Evolutionary conservation across 73 alveolate species (phyloP).

Genomic region (Loxodes magnus): DNA sequence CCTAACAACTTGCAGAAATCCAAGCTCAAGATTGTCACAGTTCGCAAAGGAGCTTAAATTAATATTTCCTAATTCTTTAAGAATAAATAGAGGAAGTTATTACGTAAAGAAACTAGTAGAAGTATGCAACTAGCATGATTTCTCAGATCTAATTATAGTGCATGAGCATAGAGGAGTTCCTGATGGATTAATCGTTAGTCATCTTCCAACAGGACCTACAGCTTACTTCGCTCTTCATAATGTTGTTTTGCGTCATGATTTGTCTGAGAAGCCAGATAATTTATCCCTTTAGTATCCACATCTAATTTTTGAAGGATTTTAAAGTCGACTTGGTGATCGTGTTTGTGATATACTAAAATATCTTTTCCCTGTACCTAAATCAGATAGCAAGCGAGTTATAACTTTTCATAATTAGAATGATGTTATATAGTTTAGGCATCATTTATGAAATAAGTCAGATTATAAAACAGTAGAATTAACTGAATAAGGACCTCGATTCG

Average conservation of each 20-base stretch:
- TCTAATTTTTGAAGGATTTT: conserved; percentile 87
- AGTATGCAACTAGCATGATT: conserved; percentile 54
- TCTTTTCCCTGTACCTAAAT: conserved; percentile 97
- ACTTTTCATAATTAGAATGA: conserved; percentile 75
- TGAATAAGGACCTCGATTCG: conserved; percentile 98
- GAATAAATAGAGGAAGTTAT: conserved; percentile 95
- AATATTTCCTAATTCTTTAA: conserved; percentile 83
- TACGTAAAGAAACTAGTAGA: conserved; percentile 88
- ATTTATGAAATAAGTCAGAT: conserved; percentile 71
- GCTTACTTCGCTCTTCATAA: conserved; percentile 95
- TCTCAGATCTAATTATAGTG: conserved; percentile 84
- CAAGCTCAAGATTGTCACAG: conserved; percentile 85
- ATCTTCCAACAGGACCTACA: conserved; percentile 99
- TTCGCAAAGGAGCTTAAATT: conserved; percentile 83
- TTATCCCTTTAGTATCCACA: conserved; percentile 94
- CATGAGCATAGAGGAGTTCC: conserved; percentile 99
- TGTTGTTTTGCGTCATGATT: conserved; percentile 97
- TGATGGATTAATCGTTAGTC: conserved; percentile 98
- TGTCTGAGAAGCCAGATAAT: conserved; percentile 82
- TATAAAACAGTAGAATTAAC: conserved; percentile 78
- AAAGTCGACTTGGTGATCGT: conserved; percentile 89
- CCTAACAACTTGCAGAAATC: conserved; percentile 90
- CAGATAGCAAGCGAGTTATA: conserved; percentile 87
- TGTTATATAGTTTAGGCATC: conserved; percentile 69
- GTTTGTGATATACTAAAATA: conserved; percentile 87